A percentile compares a stretch with the other conserved stretches of the same genome.
phyloP scores from a whole-genome alignment of 2,329 filamentous ascomycete genomes.

The Cordyceps cicadae region DNA sequence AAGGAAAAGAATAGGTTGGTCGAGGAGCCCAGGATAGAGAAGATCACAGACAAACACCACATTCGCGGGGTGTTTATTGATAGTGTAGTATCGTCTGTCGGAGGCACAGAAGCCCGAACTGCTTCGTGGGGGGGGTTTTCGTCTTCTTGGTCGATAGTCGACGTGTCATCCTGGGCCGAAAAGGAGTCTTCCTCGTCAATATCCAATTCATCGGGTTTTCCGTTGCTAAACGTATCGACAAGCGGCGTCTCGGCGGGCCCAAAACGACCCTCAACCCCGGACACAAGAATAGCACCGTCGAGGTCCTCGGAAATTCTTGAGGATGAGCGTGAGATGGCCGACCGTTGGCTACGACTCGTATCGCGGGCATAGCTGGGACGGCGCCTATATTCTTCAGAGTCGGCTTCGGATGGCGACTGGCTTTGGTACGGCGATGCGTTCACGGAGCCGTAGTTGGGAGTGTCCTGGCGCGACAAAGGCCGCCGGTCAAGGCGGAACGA shows the following conservation, averaged over 20 bases:
- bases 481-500: constrained; percentile 27
- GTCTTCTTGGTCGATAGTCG: constrained; percentile 36
- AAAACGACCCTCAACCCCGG: constrained; percentile 46
- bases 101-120: constrained; percentile 70
- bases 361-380: constrained; percentile 29
- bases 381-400: constrained; percentile 22
- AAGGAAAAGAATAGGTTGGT: constrained; percentile 85
- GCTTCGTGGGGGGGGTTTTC: constrained; percentile 72
- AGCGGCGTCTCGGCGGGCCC: constrained; percentile 41
- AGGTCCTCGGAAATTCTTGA: constrained; percentile 39
- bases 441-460: constrained; percentile 32
- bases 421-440: constrained; percentile 28
- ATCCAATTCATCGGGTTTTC: constrained; percentile 32
- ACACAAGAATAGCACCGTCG: constrained; percentile 41
- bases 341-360: constrained; percentile 26
- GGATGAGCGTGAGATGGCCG: constrained; percentile 25
- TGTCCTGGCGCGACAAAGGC: constrained; percentile 18
- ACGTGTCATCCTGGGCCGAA: constrained; percentile 24
- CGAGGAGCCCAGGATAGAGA: constrained; percentile 71
- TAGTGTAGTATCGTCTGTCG: constrained; percentile 65
- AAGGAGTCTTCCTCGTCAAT: constrained; percentile 26
- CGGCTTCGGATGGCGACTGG: constrained; percentile 27
- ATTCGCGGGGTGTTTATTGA: constrained; percentile 83
- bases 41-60: constrained; percentile 74
- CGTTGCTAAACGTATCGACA: constrained; percentile 36